Conservation (phyloP, 371 early-diverging fungal species). For the Basidiobolus heterosporus region DNA sequence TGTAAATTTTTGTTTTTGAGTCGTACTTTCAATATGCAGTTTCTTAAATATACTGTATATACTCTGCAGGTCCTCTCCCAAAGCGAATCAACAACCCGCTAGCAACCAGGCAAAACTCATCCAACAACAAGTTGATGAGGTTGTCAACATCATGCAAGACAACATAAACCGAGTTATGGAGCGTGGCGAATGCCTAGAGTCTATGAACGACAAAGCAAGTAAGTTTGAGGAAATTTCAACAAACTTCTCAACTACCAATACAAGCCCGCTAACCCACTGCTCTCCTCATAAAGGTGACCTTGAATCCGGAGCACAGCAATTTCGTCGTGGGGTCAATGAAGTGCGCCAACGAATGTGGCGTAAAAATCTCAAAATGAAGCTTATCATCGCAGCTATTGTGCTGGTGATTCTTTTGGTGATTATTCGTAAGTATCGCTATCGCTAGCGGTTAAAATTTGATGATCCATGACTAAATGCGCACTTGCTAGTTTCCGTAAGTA, state of each 20-base stretch:
- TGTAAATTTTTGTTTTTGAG: too few species aligned
- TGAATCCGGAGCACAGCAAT: slow-evolving; percentile 40
- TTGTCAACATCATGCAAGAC: slow-evolving; percentile 88
- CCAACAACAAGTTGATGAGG: slow-evolving; percentile 79
- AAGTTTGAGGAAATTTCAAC: slow-evolving; percentile 4
- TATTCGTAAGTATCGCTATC: slow-evolving; percentile 41
- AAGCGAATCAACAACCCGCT: too few species aligned
- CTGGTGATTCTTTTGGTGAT: slow-evolving; percentile 59
- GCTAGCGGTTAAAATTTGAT: too few species aligned
- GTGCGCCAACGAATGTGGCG: slow-evolving; percentile 81
- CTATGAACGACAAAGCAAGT: slow-evolving; percentile 69
- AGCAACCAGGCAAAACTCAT: slow-evolving; percentile 37
- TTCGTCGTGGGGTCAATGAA: slow-evolving; percentile 43
- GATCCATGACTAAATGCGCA: too few species aligned
- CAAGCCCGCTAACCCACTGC: too few species aligned
- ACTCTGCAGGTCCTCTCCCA: too few species aligned
- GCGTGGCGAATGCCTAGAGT: slow-evolving; percentile 75
- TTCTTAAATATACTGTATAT: too few species aligned
- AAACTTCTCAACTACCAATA: too few species aligned
- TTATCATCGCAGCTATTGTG: slow-evolving; percentile 60
- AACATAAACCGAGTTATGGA: slow-evolving; percentile 84
- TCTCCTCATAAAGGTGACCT: slow-evolving; percentile 40
- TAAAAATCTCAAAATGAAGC: slow-evolving; percentile 87
- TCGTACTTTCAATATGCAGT: too few species aligned
- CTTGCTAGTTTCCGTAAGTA: too few species aligned